Evolutionary conservation across 1,139 yeast species (phyloP), one percentile per base, ranked within the genome.

Genomic region (Dujonia santamariae): DNA sequence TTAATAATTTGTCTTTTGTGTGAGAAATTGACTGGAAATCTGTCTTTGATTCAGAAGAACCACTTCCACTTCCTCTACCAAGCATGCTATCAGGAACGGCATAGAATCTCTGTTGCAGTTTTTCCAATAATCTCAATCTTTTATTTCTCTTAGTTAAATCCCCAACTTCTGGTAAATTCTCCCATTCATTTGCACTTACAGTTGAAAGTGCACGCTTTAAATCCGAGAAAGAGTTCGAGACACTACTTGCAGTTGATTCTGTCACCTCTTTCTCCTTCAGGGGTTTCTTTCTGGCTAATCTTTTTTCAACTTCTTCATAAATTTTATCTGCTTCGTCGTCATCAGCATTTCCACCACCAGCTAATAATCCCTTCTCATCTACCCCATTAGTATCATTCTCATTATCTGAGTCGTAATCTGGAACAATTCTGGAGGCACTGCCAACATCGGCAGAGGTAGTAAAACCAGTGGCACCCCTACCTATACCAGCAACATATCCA

Each of bases 381-480:
- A 51, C 50, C 26, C 55, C 50, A 5, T 41, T 57, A 31, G 50
- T 50, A n/a, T 55, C 60, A 13, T 47, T 61, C 15, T 39, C 47
- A 11, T 45, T 47, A 5, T 43, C 46, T 5, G 49, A 61, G 4
- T 54, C 63, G 12, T 55, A 65, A 4, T 54, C 55, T 17, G 53
- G 54, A 32, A 60, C 56, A 5, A 59, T 17, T 63, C 69, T 7
- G 68, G 64, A 26, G 60, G 62, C 17, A 63, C 53, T 24, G 1
- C 83, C 85, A n/a, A 83, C 61, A 45, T 84, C 95, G 2, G 92
- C 85, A 40, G 87, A 74, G 0, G 96, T 85, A 0, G 92, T 79
- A 56, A 90, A 90, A 1, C 97, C 97, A 0, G 86, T 77, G 2
- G 97, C 98, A 13, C 98, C 98, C 52, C 98, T 69, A 0, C 97